phyloP scores from a whole-genome alignment of 2,329 filamentous ascomycete genomes.

The Ophiostoma fasciatum region DNA sequence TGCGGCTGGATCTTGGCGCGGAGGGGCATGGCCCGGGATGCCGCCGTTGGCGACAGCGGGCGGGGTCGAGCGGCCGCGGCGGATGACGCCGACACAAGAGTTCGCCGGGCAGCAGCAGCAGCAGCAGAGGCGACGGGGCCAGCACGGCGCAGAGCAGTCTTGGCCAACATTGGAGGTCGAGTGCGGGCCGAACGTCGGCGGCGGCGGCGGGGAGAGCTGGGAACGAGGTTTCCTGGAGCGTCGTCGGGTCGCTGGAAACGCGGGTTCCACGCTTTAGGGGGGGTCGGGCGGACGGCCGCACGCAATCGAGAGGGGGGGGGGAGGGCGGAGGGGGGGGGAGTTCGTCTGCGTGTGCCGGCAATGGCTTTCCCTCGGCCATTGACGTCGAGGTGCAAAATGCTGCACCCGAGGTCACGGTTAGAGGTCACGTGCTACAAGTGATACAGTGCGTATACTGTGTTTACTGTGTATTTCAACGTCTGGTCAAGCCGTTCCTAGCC shows the following conservation, averaged over 20 bases:
- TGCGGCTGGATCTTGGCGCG: constrained; percentile 54
- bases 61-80: constrained; percentile 14
- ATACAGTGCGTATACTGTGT: not conserved
- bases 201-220: not conserved
- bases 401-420: constrained; percentile 6
- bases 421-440: not conserved
- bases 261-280: no score
- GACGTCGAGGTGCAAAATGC: constrained; percentile 7
- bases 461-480: not conserved
- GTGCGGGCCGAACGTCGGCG: no score
- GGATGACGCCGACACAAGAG: constrained; percentile 12
- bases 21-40: constrained; percentile 72
- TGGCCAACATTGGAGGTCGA: constrained; percentile 40
- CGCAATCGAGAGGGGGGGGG: not conserved
- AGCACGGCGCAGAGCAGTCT: constrained; percentile 37
- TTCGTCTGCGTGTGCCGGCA: constrained; percentile 8
- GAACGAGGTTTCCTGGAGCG: no score
- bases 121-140: constrained; percentile 32
- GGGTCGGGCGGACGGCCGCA: no score
- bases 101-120: constrained; percentile 13
- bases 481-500: constrained; percentile 4
- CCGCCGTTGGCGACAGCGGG: constrained; percentile 6
- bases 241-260: no score
- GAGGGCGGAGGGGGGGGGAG: not conserved
- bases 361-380: constrained; percentile 8